Evolutionary conservation across 192 early-diverging fungal species (phyloP).

Genomic region (Piromyces sp.): DNA sequence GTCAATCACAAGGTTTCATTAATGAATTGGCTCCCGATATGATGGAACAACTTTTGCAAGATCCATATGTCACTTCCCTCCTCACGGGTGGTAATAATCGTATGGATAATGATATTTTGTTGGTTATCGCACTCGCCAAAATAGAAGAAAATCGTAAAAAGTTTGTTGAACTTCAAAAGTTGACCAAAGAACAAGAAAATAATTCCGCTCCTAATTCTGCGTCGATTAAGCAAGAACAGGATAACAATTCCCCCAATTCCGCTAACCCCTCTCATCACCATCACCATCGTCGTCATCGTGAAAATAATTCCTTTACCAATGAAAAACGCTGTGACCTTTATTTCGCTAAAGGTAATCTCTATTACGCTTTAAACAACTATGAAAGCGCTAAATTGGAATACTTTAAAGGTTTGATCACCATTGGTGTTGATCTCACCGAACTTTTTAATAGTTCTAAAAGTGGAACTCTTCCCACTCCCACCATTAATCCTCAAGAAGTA

Average conservation of each 20-base stretch:
- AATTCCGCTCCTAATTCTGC: too few relatives aligned
- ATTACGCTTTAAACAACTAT: constrained; percentile 56
- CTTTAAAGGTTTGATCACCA: constrained; percentile 58
- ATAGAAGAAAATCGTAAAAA: neutral
- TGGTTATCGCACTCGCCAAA: neutral
- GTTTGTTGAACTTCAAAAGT: neutral
- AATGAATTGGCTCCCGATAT: neutral
- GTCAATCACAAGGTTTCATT: neutral
- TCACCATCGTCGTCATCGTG: neutral
- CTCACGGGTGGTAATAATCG: neutral
- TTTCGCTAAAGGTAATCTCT: constrained; percentile 72
- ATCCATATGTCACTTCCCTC: neutral
- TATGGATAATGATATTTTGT: neutral
- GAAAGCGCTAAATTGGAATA: constrained; percentile 60
- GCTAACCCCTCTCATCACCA: neutral
- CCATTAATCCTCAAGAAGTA: constrained; percentile 12
- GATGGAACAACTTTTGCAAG: neutral
- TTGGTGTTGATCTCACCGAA: constrained; percentile 17
- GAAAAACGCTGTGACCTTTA: constrained; percentile 61
- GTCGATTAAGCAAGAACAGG: neutral
- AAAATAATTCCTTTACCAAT: constrained; percentile 11
- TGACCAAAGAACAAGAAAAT: neutral
- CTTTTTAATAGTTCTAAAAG: constrained; percentile 22
- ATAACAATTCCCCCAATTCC: neutral
- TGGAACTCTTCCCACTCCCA: constrained; percentile 39